Evolutionary conservation across 2,329 filamentous ascomycete genomes (phyloP), one percentile per base, ranked within the genome.

Genomic region (Calonectria naviculata): DNA sequence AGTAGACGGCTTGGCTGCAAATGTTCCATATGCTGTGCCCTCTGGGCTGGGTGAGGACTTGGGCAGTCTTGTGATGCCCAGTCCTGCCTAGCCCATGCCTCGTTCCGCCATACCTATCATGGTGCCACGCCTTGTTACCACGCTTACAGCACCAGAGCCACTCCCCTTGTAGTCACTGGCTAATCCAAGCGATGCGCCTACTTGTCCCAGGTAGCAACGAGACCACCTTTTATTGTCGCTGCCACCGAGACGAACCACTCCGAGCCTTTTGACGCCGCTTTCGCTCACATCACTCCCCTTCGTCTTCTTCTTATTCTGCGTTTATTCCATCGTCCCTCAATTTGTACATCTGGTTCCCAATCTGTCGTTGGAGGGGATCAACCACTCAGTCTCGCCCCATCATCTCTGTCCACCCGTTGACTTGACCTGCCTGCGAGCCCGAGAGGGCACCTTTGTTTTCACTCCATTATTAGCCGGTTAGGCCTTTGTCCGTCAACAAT

Each of bases 191-290:
- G 21, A 46, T 60, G 52, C 26, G 52, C 52, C 52, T 58, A 19
- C 34, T 61, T 60, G 65, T 24, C 34, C 36, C 54, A 63, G 66
- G 31, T 63, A 38, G 12, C 38, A 52, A 46, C 58, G 19, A 38
- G 46, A n/a, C 28, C 28, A 34, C 26, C 44, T 31, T 68, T n/a
- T 38, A 4, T 42, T 24, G 44, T 52, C 44, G 13, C 38, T 49
- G 29, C 41, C 66, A 64, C 58, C 42, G 29, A 52, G 49, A 49
- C 60, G 52, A 65, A 61, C 52, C 42, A 42, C 62, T 42, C 38
- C 26, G 12, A 56, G 24, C 26, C 15, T 38, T 28, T 52, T 42
- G 54, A 42, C 31, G 34, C 44, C 54, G 19, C 31, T 36, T 67
- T 67, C 34, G 21, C 42, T 41, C 24, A 46, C n/a, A n/a, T 36